These are phyloP conservation scores for Elongisporangium undulatum DNA, from an alignment of 352 stramenopile genomes.

Conservation along the genomic window DNA sequence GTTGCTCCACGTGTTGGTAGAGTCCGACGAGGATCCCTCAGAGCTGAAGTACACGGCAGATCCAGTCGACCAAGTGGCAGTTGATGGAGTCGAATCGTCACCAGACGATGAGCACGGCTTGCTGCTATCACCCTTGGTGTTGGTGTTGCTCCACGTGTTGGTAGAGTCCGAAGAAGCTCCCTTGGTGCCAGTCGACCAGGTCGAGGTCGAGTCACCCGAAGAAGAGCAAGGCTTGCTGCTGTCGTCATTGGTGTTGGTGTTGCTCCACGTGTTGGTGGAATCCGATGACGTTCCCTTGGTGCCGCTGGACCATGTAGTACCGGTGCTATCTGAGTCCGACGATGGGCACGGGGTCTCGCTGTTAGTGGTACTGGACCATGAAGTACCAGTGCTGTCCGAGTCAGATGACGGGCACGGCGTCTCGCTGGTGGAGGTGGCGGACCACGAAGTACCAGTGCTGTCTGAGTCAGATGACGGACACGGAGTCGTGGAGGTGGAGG, in stretches of 20 bases:
- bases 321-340: neutral
- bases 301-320: neutral
- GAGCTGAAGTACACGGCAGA: neutral
- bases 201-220: slow-evolving; percentile 3
- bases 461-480: neutral
- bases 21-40: neutral
- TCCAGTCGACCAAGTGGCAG: neutral
- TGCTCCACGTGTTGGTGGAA: neutral
- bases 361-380: neutral
- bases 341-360: neutral
- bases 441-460: neutral
- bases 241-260: neutral
- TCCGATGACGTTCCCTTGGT: too few species aligned
- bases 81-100: neutral
- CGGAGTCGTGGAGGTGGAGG: neutral
- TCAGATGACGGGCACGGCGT: neutral
- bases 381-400: neutral
- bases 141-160: neutral
- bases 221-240: slow-evolving; percentile 1
- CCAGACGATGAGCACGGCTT: neutral
- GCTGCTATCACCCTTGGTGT: neutral
- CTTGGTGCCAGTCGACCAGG: neutral
- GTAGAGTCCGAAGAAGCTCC: neutral
- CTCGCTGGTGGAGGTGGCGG: neutral
- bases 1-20: neutral